phyloP scores from a whole-genome alignment of 139 green algal genomes.

The Ettlia oleoabundans region DNA sequence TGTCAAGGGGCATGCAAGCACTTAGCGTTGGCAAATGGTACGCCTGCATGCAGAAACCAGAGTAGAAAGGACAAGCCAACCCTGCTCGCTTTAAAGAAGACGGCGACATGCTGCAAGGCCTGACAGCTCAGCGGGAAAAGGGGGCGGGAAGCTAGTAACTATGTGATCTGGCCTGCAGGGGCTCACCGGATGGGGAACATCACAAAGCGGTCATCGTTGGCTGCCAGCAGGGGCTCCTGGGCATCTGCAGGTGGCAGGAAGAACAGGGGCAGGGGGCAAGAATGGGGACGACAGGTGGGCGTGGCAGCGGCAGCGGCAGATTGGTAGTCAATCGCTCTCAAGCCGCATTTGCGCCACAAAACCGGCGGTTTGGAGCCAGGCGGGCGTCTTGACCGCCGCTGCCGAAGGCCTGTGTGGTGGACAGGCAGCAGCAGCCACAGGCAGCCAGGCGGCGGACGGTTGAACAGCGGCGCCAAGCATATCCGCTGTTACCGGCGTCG shows the following conservation, averaged over 20 bases:
- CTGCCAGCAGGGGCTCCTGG: constrained; percentile 68
- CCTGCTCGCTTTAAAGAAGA: too few species aligned
- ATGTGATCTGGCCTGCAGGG: too few species aligned
- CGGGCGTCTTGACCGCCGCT: not conserved
- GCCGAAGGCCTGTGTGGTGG: not conserved
- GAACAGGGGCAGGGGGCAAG: not conserved
- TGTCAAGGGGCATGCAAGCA: too few species aligned
- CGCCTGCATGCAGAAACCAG: too few species aligned
- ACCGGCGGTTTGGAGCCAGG: too few species aligned
- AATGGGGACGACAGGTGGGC: too few species aligned
- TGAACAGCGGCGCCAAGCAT: not conserved
- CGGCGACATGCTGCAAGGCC: too few species aligned
- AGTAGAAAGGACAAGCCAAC: too few species aligned
- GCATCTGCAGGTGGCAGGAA: not conserved
- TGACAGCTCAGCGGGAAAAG: too few species aligned
- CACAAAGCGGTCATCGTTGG: constrained; percentile 91
- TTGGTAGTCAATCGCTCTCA: not conserved
- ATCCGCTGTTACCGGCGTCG: too few species aligned
- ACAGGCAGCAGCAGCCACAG: not conserved
- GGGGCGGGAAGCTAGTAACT: too few species aligned
- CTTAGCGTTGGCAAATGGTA: not conserved
- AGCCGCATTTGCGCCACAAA: not conserved
- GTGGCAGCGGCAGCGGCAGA: too few species aligned
- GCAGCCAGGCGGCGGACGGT: not conserved
- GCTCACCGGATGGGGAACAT: constrained; percentile 93